Conservation (phyloP, 2,329 filamentous ascomycete species). For the Penicillium sp. region DNA sequence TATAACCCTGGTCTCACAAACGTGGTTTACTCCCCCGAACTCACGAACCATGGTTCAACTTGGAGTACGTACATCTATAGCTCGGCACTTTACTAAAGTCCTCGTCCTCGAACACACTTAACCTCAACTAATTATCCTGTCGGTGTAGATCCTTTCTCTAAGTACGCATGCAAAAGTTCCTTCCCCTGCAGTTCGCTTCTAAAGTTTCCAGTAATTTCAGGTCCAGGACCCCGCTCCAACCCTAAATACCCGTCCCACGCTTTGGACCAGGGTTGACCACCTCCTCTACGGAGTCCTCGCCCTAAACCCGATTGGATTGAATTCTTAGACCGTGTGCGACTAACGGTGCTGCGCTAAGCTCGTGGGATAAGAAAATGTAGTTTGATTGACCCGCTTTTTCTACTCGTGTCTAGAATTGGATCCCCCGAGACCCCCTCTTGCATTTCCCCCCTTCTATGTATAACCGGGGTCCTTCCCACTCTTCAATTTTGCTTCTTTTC, state of each 20-base stretch:
- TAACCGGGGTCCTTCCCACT: conserved; percentile 17
- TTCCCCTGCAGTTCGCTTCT: conserved; percentile 5
- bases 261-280: not conserved
- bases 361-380: not conserved
- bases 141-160: conserved; percentile 3
- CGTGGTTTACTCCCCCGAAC: conserved; percentile 5
- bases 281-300: not conserved
- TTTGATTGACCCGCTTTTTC: not conserved
- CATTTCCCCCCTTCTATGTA: conserved; percentile 10
- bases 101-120: not conserved
- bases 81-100: conserved; percentile 3
- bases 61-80: not conserved
- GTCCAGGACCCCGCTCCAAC: not conserved
- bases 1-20: conserved; percentile 1
- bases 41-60: not conserved
- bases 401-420: not conserved
- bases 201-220: not conserved
- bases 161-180: not conserved
- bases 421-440: conserved; percentile 8
- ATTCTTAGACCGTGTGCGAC: conserved; percentile 3
- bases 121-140: conserved; percentile 14
- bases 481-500: not conserved
- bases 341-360: not conserved
- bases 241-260: not conserved
- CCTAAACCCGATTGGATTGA: conserved; percentile 7